Evolutionary conservation across 108 stramenopile species (phyloP).

Genomic region (Cyclotella choctawhatcheeana): DNA sequence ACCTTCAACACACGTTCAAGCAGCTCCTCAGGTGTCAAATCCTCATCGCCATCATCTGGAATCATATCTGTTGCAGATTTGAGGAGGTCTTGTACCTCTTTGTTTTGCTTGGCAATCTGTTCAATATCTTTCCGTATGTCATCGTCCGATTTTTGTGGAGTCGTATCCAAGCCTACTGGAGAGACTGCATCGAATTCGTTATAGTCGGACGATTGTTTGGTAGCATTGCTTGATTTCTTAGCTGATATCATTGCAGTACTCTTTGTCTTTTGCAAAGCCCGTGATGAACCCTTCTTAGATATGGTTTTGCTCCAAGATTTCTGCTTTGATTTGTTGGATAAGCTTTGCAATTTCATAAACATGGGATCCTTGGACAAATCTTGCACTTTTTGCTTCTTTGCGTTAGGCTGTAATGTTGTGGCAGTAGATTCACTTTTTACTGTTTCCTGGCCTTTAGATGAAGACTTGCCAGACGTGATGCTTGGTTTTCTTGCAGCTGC

Average conservation of each 20-base stretch:
- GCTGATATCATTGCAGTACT: not conserved
- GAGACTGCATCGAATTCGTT: not conserved
- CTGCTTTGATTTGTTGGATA: constrained; percentile 30
- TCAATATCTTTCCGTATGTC: constrained; percentile 43
- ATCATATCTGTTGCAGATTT: constrained; percentile 63
- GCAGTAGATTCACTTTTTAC: not conserved
- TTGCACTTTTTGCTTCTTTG: constrained; percentile 42
- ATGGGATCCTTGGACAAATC: constrained; percentile 37
- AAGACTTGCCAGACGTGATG: constrained; percentile 22
- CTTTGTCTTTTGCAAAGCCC: not conserved
- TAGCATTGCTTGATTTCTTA: not conserved
- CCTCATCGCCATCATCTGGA: constrained; percentile 56
- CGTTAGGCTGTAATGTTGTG: not conserved
- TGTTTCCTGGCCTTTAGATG: constrained; percentile 33
- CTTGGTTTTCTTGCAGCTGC: constrained; percentile 14
- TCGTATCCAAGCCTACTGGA: not conserved
- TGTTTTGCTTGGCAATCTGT: constrained; percentile 34
- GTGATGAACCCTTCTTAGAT: constrained; percentile 28
- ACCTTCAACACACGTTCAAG: constrained; percentile 64
- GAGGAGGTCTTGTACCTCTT: constrained; percentile 66
- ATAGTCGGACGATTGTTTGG: not conserved
- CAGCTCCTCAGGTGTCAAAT: constrained; percentile 78
- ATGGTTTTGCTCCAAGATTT: constrained; percentile 43
- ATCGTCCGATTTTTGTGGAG: constrained; percentile 33
- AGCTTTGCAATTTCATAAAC: constrained; percentile 40